Conservation (phyloP, 306 rosid species). For the Aeschynomene evenia region DNA sequence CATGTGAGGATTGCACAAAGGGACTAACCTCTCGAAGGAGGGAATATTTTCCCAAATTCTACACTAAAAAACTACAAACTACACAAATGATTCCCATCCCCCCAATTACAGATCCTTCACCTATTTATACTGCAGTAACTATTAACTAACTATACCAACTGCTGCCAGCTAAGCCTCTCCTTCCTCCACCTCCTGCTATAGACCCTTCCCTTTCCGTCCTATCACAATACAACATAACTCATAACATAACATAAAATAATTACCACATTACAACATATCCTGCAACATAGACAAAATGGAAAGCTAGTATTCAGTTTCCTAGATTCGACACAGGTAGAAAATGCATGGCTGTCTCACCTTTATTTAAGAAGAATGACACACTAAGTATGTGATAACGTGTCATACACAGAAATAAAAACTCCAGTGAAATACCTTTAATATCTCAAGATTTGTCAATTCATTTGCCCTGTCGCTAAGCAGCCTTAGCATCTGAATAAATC, state of each 20-base stretch:
- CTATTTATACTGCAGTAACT: no score
- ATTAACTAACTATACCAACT: no score
- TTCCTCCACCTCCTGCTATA: no score
- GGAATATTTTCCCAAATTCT: no score
- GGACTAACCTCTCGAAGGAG: no score
- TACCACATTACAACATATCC: slow-evolving; percentile 4
- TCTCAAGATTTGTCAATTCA: slow-evolving; percentile 87
- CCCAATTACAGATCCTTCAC: no score
- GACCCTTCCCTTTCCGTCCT: no score
- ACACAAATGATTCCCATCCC: no score
- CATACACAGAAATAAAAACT: slow-evolving; percentile 22
- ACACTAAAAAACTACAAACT: no score
- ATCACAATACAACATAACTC: background rate
- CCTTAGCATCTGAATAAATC: slow-evolving; percentile 98
- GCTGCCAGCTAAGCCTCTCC: no score
- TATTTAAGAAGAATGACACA: slow-evolving; percentile 1
- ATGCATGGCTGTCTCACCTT: background rate
- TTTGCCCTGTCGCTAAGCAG: slow-evolving; percentile 88
- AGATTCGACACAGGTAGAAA: slow-evolving; percentile 11
- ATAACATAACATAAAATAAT: background rate
- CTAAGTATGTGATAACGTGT: slow-evolving; percentile 10
- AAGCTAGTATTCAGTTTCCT: slow-evolving; percentile 12
- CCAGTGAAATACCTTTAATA: slow-evolving; percentile 68
- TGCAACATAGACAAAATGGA: background rate
- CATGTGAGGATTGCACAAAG: no score